Evolutionary conservation across 768 basidiomycete genomes (phyloP), one percentile per base, ranked within the genome.

Genomic region (Kwoniella sp.): DNA sequence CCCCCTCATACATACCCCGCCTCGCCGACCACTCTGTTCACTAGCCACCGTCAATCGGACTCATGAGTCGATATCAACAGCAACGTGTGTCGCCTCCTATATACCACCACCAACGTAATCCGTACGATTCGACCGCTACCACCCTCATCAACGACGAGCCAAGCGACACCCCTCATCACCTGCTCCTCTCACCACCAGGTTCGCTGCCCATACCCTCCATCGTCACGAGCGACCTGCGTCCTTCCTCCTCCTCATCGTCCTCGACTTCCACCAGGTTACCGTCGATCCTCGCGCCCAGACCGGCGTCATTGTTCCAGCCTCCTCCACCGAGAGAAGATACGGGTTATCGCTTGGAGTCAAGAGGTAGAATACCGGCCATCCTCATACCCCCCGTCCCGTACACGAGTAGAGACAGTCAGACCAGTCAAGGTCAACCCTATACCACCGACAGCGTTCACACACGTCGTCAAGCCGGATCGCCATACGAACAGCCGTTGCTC

Each of bases 61-160:
- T 52, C 50, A 52, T 52, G 50, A 52, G 50, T 43, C 44, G 50
- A 52, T 43, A 52, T 52, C 42, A 52, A 19, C 50, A 46, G 19
- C 42, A 44, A 33, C 50, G 46, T 27, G 36, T 44, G 42, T 52
- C 50, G 36, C 38, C 50, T 45, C 43, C 50, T 19, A 29, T 43
- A 46, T 43, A 44, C 31, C 41, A 52, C 40, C 50, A 51, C 15
- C 15, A 41, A 7, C 49, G 43, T 23, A 52, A 52, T 43, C 41
- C 43, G 26, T 46, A 22, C 42, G 38, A 45, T 17, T 32, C n/a
- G 36, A 52, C 50, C 37, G 19, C 32, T 51, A 40, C 10, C 42
- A 28, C 14, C 34, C 22, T 22, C 45, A 9, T 31, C 27, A 19
- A 20, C 46, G 19, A 25, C 23, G 19, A 26, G 25, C 5, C 42